Evolutionary conservation across 306 rosid genomes (phyloP), one percentile per base, ranked within the genome.

Genomic region (Sicyos baderoa): DNA sequence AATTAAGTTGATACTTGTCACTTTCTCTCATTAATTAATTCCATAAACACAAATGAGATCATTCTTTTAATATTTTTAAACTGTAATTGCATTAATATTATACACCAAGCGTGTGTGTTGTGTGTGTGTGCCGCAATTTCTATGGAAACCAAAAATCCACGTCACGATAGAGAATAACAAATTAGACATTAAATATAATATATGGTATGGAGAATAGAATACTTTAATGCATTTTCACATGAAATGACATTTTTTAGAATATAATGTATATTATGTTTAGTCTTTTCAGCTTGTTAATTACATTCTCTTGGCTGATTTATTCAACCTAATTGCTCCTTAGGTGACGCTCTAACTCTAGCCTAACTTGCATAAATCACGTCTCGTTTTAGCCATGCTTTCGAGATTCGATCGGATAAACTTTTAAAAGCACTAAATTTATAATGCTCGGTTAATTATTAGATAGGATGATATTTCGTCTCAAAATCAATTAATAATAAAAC

Each of bases 181-280:
- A 63, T 42, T 40, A 40, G 18, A 60, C 17, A 63, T 16, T 16
- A 32, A 16, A 25, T 25, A 25, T 25, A 25, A 1, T 1, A 25
- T 25, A 25, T 25, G 29, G 29, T 40, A 40, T 63, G 52, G 69
- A 40, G 69, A 63, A 63, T 63, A 18, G 29, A 63, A 63, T 63
- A 10, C 48, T 62, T 27, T 15, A 16, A 62, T 63, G 27, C 49
- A 62, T 62, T 37, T 62, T 62, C 68, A 17, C 68, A 9, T 63
- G 51, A 63, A 17, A 18, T 63, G 69, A 63, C 22, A 17, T 18
- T 9, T 40, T 9, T 17, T 0, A 0, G 60, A 54, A 54, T 54
- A 58, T 4, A 25, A 54, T 54, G 27, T 5, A 57, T 6, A 1
- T 35, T 35, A 35, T n/a, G 22, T 32, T 60, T 6, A 29, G 64